Conservation (phyloP, 2,329 filamentous ascomycete species). For the Geosmithia morbida region DNA sequence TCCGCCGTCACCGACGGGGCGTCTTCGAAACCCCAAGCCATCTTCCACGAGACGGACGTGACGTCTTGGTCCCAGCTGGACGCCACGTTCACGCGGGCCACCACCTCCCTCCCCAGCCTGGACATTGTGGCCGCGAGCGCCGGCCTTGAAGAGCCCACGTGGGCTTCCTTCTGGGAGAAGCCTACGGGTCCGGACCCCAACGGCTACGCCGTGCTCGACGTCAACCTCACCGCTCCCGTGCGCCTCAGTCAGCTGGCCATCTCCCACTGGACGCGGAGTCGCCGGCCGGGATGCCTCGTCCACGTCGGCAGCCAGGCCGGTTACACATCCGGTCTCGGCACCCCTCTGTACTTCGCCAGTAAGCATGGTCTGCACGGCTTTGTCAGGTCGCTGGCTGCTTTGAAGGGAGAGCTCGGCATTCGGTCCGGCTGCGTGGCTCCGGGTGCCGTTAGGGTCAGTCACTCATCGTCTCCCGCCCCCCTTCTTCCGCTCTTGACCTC, state of each 20-base stretch:
- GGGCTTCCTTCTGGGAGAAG: conserved; percentile 20
- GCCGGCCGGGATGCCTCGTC: conserved; percentile 14
- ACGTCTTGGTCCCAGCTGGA: conserved; percentile 19
- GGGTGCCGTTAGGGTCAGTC: conserved; percentile 15
- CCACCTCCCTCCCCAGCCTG: conserved; percentile 13
- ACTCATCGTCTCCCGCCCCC: background rate
- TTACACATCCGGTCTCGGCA: conserved; percentile 11
- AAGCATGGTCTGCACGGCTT: conserved; percentile 22
- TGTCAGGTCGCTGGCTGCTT: conserved; percentile 12
- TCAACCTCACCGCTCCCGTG: conserved; percentile 22
- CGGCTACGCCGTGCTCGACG: conserved; percentile 18
- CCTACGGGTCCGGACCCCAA: conserved; percentile 15
- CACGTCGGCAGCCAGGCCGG: conserved; percentile 19
- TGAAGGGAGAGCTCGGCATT: conserved; percentile 17
- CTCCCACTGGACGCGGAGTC: conserved; percentile 16
- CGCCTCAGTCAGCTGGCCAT: conserved; percentile 22
- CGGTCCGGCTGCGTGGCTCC: conserved; percentile 17
- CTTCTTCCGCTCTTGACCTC: background rate
- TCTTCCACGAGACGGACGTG: conserved; percentile 22
- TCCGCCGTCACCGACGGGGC: background rate
- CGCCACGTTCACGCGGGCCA: conserved; percentile 13
- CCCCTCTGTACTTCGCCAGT: conserved; percentile 20
- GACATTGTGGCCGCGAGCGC: conserved; percentile 23
- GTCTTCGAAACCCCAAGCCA: conserved; percentile 7
- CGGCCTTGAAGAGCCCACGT: conserved; percentile 20